Evolutionary conservation across 441 rosid genomes (phyloP).

Genomic region (Eutrema salsugineum): DNA sequence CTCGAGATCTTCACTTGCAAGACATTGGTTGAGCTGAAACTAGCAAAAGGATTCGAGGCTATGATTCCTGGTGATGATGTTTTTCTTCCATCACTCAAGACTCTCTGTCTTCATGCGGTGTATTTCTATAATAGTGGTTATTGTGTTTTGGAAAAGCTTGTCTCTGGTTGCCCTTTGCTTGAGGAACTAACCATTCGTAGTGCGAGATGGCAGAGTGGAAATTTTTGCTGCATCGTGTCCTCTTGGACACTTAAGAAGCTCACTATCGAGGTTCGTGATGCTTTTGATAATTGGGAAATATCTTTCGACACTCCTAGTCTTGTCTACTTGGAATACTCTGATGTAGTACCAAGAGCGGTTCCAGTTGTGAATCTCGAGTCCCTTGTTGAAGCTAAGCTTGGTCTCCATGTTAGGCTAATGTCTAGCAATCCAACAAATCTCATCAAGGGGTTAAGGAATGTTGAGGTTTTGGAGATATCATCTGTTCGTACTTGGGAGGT

Average conservation of each 20-base stretch:
- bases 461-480: neutral
- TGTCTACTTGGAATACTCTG: neutral
- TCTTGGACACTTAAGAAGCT: constrained; percentile 1
- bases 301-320: neutral
- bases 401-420: neutral
- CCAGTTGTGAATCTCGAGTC: constrained; percentile 1
- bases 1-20: constrained; percentile 14
- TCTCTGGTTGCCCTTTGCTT: constrained; percentile 3
- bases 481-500: neutral
- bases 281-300: too few species aligned
- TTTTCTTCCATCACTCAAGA: constrained; percentile 16
- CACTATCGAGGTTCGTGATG: neutral
- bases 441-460: neutral
- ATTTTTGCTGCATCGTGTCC: neutral
- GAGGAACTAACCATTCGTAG: constrained; percentile 1
- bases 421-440: neutral
- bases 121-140: neutral
- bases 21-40: constrained; percentile 5
- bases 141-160: constrained; percentile 8
- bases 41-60: neutral
- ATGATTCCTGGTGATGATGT: neutral
- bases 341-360: neutral
- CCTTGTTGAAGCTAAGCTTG: constrained; percentile 4
- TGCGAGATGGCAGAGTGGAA: neutral
- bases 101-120: neutral